Base-by-base conservation (phyloP, 192 early-diverging fungal species). In the Backusella sp. region DNA sequence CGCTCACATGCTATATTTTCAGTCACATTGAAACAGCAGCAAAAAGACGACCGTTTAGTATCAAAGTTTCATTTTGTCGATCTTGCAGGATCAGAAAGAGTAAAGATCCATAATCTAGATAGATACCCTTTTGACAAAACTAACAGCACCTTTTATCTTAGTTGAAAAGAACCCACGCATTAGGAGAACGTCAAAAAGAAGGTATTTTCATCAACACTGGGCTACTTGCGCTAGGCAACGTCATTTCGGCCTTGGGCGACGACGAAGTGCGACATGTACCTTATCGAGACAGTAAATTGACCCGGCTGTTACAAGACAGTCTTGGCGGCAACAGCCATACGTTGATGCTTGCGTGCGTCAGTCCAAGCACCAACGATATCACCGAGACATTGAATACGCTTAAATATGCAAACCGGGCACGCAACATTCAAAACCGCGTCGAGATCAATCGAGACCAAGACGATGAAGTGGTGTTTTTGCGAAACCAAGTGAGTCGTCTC, bases 11-110 rank as follows among this genome's bases (percentile, higher is more conserved):
- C 97, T 56, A 99, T 99, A 46, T 99, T 98, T 82, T 92, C 93
- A 0, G 88, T 99, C 8, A 91, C 90, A 21, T 85, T 99, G 74
- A 87, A 90, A 68, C 98, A 99, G 79, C 76, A 78, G 23, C 84
- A 78, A 36, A 72, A 85, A 67, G 35, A 75, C 84, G n/a, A 32
- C 11, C 65, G 78, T 73, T 30, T 71, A 6, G 68, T 74, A 32
- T 76, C 77, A 34, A 99, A 98, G 84, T 96, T 99, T 75, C 93
- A 98, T 79, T 99, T 99, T 89, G 98, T 99, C 15, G 98, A 99
- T 88, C 85, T 99, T 76, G 98, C 98, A 17, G 97, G 98, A 34
- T 97, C 96, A 17, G 97, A 99, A 87, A 85, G 94, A 73, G 85
- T 87, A 87, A 70, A 79, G 59, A 62, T 65, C 2, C 3, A 32